These are phyloP conservation scores for Nakazawaea molendinolei DNA, from an alignment of 805 yeast genomes.

Conservation along the genomic window DNA sequence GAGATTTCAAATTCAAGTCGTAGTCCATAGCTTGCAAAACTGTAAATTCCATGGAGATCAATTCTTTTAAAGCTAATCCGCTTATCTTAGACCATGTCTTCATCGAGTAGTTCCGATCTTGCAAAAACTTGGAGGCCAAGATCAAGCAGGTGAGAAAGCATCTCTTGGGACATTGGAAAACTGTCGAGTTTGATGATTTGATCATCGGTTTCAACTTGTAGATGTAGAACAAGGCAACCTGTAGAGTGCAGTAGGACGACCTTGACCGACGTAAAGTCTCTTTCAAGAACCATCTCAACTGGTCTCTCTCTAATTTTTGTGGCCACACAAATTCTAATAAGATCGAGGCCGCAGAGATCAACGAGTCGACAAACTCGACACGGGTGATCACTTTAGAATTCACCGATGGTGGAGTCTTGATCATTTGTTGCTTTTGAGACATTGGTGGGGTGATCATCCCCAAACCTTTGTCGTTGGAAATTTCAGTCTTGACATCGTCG, in stretches of 20 bases:
- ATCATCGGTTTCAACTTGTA: constrained; percentile 32
- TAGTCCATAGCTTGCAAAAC: constrained; percentile 51
- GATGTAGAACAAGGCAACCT: constrained; percentile 62
- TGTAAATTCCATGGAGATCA: constrained; percentile 42
- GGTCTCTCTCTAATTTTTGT: background rate
- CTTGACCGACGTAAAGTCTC: constrained; percentile 34
- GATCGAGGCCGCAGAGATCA: constrained; percentile 11
- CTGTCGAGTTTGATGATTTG: constrained; percentile 1
- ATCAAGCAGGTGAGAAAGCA: constrained; percentile 63
- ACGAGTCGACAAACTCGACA: constrained; percentile 12
- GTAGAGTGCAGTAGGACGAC: constrained; percentile 55
- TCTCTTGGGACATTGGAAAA: constrained; percentile 49
- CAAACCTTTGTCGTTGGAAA: background rate
- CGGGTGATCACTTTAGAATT: constrained; percentile 3
- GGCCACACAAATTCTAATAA: constrained; percentile 12
- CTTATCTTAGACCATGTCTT: constrained; percentile 71
- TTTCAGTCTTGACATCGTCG: background rate
- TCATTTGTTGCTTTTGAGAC: constrained; percentile 2
- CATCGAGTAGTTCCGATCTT: constrained; percentile 65
- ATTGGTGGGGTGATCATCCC: constrained; percentile 11
- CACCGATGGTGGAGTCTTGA: constrained; percentile 2
- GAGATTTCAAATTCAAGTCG: constrained; percentile 39
- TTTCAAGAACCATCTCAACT: constrained; percentile 33
- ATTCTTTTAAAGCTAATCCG: constrained; percentile 47
- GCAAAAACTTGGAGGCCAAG: constrained; percentile 65